A percentile compares a stretch with the other conserved stretches of the same genome.
These are phyloP conservation scores for Aspergillus sclerotiicarbonarius DNA, from an alignment of 495 filamentous ascomycete species.

Conservation along the genomic window DNA sequence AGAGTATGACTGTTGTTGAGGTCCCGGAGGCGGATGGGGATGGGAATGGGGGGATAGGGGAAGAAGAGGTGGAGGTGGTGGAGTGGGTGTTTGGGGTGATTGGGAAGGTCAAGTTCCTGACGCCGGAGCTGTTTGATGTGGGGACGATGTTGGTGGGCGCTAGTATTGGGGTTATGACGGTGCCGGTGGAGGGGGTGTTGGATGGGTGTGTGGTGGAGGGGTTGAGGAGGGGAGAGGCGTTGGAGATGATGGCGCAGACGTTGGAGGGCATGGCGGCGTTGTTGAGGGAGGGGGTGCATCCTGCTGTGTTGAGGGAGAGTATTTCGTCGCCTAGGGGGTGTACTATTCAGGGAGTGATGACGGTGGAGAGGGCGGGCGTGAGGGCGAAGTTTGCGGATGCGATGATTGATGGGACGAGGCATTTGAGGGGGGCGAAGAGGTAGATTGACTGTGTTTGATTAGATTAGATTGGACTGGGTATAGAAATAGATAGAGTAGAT, in stretches of 20 bases:
- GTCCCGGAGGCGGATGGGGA: constrained; percentile 10
- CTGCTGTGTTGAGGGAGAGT: constrained; percentile 32
- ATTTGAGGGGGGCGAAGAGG: constrained; percentile 9
- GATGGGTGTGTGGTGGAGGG: constrained; percentile 42
- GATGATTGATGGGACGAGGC: constrained; percentile 18
- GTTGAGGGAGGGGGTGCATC: constrained; percentile 33
- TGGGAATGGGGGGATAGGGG: constrained; percentile 5
- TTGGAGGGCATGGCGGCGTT: constrained; percentile 33
- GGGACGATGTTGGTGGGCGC: constrained; percentile 34
- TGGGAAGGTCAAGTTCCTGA: constrained; percentile 32
- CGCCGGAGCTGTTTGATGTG: constrained; percentile 26
- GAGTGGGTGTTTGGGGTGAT: constrained; percentile 28
- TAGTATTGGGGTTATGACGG: constrained; percentile 31
- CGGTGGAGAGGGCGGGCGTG: constrained; percentile 33
- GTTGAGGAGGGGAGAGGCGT: constrained; percentile 31
- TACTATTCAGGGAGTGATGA: constrained; percentile 34
- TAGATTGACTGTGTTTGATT: neutral
- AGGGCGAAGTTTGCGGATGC: constrained; percentile 23
- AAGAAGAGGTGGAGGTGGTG: constrained; percentile 19
- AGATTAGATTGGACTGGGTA: neutral
- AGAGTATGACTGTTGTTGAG: constrained; percentile 38
- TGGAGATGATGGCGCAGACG: constrained; percentile 33
- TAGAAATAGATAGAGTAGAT: constrained; percentile 2
- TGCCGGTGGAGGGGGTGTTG: constrained; percentile 37
- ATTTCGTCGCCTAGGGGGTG: constrained; percentile 39